phyloP scores from a whole-genome alignment of 2,329 filamentous ascomycete genomes.

The Aspergillus hortae region DNA sequence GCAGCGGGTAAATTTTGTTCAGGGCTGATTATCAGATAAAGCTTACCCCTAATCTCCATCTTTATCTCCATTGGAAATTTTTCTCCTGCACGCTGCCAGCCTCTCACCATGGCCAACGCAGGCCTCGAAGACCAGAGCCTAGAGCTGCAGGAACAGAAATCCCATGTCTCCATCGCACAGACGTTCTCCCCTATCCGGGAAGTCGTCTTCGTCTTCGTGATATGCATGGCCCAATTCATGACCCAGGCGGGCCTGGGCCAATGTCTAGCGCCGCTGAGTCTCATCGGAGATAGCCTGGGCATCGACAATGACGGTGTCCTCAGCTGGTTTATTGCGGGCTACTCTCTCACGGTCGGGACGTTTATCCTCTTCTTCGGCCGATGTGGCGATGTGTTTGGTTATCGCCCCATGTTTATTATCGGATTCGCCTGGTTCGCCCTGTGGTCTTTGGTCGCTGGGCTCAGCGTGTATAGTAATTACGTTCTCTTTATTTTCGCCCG shows the following conservation, averaged over 20 bases:
- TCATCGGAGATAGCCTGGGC: slow-evolving; percentile 48
- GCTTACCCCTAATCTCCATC: no score
- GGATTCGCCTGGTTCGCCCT: slow-evolving; percentile 35
- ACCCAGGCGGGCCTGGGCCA: slow-evolving; percentile 49
- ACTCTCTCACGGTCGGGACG: slow-evolving; percentile 45
- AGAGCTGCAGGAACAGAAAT: background rate
- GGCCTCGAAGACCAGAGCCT: background rate
- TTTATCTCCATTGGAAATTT: no score
- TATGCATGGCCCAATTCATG: slow-evolving; percentile 40
- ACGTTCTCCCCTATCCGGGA: slow-evolving; percentile 24
- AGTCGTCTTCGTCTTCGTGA: slow-evolving; percentile 30
- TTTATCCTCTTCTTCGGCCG: slow-evolving; percentile 39
- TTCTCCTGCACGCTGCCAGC: no score
- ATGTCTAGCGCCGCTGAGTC: slow-evolving; percentile 47
- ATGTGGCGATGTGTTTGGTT: slow-evolving; percentile 36
- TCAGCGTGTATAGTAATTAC: slow-evolving; percentile 39
- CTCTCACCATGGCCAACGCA: no score
- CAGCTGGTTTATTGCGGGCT: slow-evolving; percentile 58
- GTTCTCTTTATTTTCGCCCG: slow-evolving; percentile 52
- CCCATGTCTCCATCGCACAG: background rate
- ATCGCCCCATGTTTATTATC: slow-evolving; percentile 33
- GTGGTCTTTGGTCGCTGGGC: slow-evolving; percentile 35
- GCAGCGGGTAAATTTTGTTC: no score
- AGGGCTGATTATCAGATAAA: no score
- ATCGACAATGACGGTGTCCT: slow-evolving; percentile 44